Evolutionary conservation across 2,329 filamentous ascomycete genomes (phyloP).

Genomic region (Bipolaris bicolor): DNA sequence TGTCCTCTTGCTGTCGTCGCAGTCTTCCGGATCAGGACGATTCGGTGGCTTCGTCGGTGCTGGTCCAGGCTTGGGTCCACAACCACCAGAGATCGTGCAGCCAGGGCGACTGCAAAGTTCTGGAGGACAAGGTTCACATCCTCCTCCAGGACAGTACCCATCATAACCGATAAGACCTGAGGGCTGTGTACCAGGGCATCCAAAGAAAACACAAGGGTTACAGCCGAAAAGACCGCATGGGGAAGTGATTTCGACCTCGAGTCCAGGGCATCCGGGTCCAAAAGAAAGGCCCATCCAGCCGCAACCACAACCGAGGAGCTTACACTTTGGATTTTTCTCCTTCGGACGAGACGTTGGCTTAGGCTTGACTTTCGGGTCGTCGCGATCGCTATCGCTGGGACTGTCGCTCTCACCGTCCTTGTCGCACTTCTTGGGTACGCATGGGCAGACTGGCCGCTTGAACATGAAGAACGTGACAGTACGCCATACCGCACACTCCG

Average conservation of each 20-base stretch:
- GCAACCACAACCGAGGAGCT: constrained; percentile 31
- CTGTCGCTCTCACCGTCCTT: constrained; percentile 13
- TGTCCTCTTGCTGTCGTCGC: constrained; percentile 28
- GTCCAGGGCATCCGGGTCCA: constrained; percentile 23
- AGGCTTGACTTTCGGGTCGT: constrained; percentile 7
- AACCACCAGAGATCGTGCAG: constrained; percentile 21
- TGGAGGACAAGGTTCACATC: constrained; percentile 26
- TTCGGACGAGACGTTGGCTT: constrained; percentile 13
- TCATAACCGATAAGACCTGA: constrained; percentile 23
- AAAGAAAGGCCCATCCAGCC: constrained; percentile 33
- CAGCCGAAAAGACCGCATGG: constrained; percentile 30
- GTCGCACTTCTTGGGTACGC: constrained; percentile 18
- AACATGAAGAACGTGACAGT: constrained; percentile 8
- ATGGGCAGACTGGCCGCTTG: constrained; percentile 22
- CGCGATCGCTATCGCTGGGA: constrained; percentile 12
- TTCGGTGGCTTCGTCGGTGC: constrained; percentile 17
- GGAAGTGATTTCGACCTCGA: constrained; percentile 4
- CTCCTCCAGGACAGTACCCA: constrained; percentile 24
- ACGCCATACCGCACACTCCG: constrained; percentile 12
- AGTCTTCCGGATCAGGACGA: constrained; percentile 18
- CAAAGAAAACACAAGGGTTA: constrained; percentile 22
- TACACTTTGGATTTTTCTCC: constrained; percentile 13
- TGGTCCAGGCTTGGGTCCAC: constrained; percentile 30
- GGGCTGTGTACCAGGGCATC: constrained; percentile 17
- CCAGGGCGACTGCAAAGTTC: constrained; percentile 23